A percentile compares a stretch with the other conserved stretches of the same genome.
Conservation (phyloP, 306 rosid genomes). For the Cicer yamashitae region DNA sequence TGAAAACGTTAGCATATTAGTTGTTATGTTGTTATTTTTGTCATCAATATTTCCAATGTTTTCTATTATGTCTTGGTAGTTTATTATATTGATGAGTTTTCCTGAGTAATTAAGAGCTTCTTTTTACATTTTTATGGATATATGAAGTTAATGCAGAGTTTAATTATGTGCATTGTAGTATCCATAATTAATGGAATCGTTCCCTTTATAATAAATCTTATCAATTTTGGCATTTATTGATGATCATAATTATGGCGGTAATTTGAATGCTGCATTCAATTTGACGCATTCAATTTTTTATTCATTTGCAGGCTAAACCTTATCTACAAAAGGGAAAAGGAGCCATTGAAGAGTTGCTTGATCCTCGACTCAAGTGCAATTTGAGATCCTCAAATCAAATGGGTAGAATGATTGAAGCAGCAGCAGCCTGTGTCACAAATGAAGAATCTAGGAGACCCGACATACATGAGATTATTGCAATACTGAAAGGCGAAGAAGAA, state of each 20-base stretch:
- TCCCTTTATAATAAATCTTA: conserved; percentile 33
- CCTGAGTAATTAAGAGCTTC: neutral
- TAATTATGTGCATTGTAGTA: conserved; percentile 32
- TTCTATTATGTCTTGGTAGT: neutral
- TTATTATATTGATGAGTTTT: neutral
- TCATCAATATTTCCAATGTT: no score
- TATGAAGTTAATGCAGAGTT: conserved; percentile 26
- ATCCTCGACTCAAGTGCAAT: conserved; percentile 72
- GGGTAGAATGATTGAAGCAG: conserved; percentile 80
- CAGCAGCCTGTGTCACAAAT: conserved; percentile 76
- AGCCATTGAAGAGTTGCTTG: conserved; percentile 84
- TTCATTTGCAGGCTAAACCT: conserved; percentile 80
- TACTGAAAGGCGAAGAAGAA: conserved; percentile 81
- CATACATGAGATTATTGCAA: conserved; percentile 76
- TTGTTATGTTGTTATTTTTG: no score
- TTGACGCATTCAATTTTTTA: conserved; percentile 26
- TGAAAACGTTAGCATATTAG: no score
- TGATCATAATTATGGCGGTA: neutral
- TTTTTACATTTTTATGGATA: neutral
- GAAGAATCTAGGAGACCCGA: conserved; percentile 92
- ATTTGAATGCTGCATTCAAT: conserved; percentile 24
- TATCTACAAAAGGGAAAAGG: conserved; percentile 82
- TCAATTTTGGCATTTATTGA: conserved; percentile 13
- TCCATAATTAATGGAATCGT: neutral
- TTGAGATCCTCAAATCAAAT: conserved; percentile 70